Evolutionary conservation across 140 eudicot species (phyloP), one percentile per base, ranked within the genome.

Genomic region (Oenanthe javanica): DNA sequence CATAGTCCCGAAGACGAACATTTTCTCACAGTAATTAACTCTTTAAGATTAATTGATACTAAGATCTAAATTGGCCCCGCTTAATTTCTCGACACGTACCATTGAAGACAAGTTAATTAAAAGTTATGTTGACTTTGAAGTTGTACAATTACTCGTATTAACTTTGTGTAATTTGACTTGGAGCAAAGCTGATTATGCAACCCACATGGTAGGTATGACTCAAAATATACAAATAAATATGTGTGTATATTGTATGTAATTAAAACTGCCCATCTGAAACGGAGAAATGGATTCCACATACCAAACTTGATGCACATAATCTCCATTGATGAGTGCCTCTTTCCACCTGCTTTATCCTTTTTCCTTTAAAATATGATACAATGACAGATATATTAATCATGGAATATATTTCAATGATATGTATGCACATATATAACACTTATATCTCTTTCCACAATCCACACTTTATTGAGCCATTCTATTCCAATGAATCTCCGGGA

Each of bases 71-170:
- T 27, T 27, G 4, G 7, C 6, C 25, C 63, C 1, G 18, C 63
- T 66, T 66, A 27, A 36, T 27, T 16, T 67, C 52, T 66, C 49
- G 25, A 40, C 31, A 13, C 2, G n/a, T n/a, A n/a, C n/a, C 21
- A 67, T 12, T 36, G 16, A 70, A 72, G 48, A 43, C n/a, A 19
- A 42, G 23, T 59, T 25, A 19, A 78, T 40, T 21, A 86, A 86
- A 69, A 84, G 74, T 79, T 84, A 82, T 84, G 84, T 82, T 75
- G 82, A 73, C 78, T 74, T 49, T 78, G 72, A 80, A 71, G 2
- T 10, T n/a, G n/a, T n/a, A n/a, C n/a, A n/a, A n/a, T n/a, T n/a
- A n/a, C n/a, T n/a, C n/a, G n/a, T n/a, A n/a, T n/a, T n/a, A n/a
- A n/a, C n/a, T n/a, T n/a, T n/a, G n/a, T n/a, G n/a, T 21, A 36